Evolutionary conservation across 169 alveolate species (phyloP).

Genomic region (Theileria parva): DNA sequence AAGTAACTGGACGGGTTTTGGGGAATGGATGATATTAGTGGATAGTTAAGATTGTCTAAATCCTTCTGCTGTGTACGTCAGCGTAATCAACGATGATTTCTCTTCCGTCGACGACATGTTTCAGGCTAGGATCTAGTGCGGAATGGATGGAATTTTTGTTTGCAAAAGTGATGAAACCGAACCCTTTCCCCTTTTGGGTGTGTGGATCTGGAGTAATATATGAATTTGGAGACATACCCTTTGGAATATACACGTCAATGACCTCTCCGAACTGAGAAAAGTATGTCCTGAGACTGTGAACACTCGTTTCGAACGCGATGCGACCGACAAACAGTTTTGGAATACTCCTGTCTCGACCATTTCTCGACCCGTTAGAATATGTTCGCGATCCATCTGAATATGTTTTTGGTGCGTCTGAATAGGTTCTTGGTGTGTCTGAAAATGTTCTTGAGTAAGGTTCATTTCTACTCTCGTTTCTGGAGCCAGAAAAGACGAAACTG

Average conservation of each 20-base stretch:
- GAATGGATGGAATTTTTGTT: conserved; percentile 56
- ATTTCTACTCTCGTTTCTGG: conserved; percentile 32
- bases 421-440: background rate
- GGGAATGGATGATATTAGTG: background rate
- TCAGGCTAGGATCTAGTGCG: conserved; percentile 50
- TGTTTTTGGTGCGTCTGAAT: background rate
- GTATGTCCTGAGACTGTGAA: conserved; percentile 51
- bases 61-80: conserved; percentile 41
- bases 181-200: conserved; percentile 64
- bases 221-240: conserved; percentile 20
- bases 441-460: conserved; percentile 3
- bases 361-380: background rate
- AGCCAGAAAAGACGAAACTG: conserved; percentile 61
- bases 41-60: background rate
- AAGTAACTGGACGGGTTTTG: background rate
- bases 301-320: conserved; percentile 56
- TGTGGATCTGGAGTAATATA: conserved; percentile 29
- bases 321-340: conserved; percentile 70
- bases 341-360: conserved; percentile 23
- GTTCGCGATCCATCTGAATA: background rate
- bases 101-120: conserved; percentile 61
- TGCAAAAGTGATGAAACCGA: conserved; percentile 62
- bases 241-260: conserved; percentile 70
- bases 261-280: conserved; percentile 72
- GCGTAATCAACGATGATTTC: conserved; percentile 67